These are phyloP conservation scores for Pascua guehoae DNA, from an alignment of 1,284 basidiomycete species.

Conservation along the genomic window DNA sequence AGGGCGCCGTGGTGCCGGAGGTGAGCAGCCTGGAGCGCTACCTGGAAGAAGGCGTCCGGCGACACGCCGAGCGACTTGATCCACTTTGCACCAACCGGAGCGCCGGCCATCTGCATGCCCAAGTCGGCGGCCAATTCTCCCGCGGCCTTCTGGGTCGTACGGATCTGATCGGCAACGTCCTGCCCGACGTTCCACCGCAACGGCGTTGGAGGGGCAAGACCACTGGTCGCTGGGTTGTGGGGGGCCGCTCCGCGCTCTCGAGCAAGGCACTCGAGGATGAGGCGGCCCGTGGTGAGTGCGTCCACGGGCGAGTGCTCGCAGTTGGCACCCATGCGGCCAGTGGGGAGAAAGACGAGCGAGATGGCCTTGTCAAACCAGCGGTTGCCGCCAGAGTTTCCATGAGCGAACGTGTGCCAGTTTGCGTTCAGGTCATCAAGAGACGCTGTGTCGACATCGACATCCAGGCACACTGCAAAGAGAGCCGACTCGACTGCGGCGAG, in stretches of 20 bases:
- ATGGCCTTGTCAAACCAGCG: constrained; percentile 18
- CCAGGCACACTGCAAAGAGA: constrained; percentile 13
- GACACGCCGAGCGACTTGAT: constrained; percentile 15
- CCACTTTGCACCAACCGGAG: constrained; percentile 11
- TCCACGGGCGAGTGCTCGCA: constrained; percentile 19
- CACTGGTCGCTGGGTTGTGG: neutral
- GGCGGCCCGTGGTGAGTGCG: constrained; percentile 14
- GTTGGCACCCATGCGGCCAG: constrained; percentile 14
- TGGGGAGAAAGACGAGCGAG: constrained; percentile 13
- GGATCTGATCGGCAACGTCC: constrained; percentile 3
- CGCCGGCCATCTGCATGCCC: constrained; percentile 2
- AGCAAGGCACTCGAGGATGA: constrained; percentile 10
- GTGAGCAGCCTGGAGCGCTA: constrained; percentile 13
- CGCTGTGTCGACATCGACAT: constrained; percentile 10
- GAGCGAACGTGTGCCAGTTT: constrained; percentile 10
- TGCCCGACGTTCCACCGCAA: constrained; percentile 10
- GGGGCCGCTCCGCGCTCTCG: constrained; percentile 1
- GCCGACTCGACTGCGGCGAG: constrained; percentile 6
- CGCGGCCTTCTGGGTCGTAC: constrained; percentile 3
- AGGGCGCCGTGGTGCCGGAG: constrained; percentile 8
- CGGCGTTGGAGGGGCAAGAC: constrained; percentile 3
- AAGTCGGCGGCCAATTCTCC: constrained; percentile 8
- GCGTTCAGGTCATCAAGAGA: constrained; percentile 1
- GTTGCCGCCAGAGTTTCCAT: constrained; percentile 7
- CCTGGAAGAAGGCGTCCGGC: constrained; percentile 18